Evolutionary conservation across 208 protist genomes (phyloP), one percentile per base, ranked within the genome.

Genomic region (Trypanosoma rangeli): DNA sequence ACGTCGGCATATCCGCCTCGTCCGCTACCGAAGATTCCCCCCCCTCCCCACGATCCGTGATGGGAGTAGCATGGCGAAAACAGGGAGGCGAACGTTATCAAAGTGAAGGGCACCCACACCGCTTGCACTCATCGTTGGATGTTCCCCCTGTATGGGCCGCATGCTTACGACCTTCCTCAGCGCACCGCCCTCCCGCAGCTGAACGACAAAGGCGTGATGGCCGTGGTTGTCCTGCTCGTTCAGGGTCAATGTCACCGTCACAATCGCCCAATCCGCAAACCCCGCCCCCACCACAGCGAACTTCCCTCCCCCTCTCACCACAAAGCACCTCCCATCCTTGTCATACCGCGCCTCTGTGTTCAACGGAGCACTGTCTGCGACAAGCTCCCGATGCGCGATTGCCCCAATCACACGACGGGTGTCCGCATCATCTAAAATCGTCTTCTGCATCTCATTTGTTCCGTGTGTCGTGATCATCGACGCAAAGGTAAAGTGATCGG

Each of bases 291-390:
- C 83, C 26, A 96, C 81, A n/a, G 68, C 81, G 73, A 96, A 94
- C 77, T 96, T 94, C 16, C 87, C 89, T 0, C 87, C 80, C 20
- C 92, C 92, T 28, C 89, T 73, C 28, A 96, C 74, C 22, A 92
- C 69, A 79, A 96, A 94, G 76, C 81, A 90, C 31, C 86, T 70
- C 29, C 92, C 87, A 44, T 86, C 68, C 24, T 61, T 74, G 68
- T 96, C 87, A 46, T 93, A 94, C 26, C 89, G 83, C 20, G 86
- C 89, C 70, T 94, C 92, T 5, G 89, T 94, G 74, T 94, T 93
- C 29, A 92, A 71, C 13, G 87, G 92, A 9, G 80, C 63, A 31
- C 78, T 86, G 58, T 96, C 89, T 20, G 87, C 87, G 44, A 91
- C 65, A 5, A 94, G 79, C 77, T 96, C 89, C 26, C 80, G 73